Evolutionary conservation across 2,329 filamentous ascomycete species (phyloP).

Genomic region (Trichoderma polysporum): DNA sequence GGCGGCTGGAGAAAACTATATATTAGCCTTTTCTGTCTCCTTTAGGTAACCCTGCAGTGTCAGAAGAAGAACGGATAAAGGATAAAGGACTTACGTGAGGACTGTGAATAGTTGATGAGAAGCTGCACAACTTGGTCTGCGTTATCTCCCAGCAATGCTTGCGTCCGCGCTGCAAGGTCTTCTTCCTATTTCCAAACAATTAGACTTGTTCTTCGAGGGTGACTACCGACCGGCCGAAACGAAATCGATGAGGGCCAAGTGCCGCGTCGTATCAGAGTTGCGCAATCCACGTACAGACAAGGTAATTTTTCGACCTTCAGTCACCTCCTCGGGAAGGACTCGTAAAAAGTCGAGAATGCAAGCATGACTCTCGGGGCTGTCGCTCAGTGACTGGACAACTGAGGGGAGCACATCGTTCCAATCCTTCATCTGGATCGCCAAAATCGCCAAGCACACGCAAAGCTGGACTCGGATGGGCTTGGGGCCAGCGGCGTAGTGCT

Average conservation of each 20-base stretch:
- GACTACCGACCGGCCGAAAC: constrained; percentile 35
- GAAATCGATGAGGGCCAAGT: constrained; percentile 34
- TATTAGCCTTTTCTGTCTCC: neutral
- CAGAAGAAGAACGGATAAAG: neutral
- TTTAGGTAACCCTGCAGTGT: neutral
- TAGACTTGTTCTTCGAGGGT: constrained; percentile 33
- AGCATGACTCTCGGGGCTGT: constrained; percentile 73
- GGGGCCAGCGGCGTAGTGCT: constrained; percentile 76
- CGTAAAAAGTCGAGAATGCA: constrained; percentile 94
- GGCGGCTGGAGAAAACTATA: constrained; percentile 49
- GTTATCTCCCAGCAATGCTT: constrained; percentile 88
- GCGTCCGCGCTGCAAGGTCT: constrained; percentile 81
- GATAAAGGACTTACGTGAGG: constrained; percentile 65
- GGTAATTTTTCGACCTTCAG: constrained; percentile 98
- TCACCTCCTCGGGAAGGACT: constrained; percentile 97
- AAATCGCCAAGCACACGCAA: constrained; percentile 88
- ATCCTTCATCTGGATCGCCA: constrained; percentile 92
- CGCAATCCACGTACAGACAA: constrained; percentile 87
- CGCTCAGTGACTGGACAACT: constrained; percentile 75
- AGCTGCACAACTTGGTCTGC: constrained; percentile 82
- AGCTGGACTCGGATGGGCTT: constrained; percentile 86
- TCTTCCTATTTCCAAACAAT: constrained; percentile 74
- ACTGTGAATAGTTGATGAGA: constrained; percentile 86
- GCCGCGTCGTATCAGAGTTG: constrained; percentile 43
- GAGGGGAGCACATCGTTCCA: constrained; percentile 91